Conservation (phyloP, 2,329 filamentous ascomycete genomes). For the Fusarium sororula region DNA sequence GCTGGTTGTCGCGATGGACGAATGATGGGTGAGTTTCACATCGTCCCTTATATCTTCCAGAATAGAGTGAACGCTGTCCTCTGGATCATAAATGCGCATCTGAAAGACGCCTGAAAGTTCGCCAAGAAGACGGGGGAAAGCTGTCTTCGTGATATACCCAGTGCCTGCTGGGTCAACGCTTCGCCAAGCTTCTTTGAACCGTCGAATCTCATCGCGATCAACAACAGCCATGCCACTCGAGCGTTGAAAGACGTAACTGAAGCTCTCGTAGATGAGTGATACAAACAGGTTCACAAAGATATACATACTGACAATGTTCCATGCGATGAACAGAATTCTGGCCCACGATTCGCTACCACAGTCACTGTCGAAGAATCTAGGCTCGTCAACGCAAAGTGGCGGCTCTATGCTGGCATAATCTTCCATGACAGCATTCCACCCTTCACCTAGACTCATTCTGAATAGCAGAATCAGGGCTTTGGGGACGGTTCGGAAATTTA, state of each 20-base stretch:
- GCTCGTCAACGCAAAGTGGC: constrained; percentile 79
- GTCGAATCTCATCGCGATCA: constrained; percentile 90
- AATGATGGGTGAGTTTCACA: constrained; percentile 61
- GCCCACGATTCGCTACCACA: constrained; percentile 94
- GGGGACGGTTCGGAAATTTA: constrained; percentile 93
- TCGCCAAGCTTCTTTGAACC: constrained; percentile 98
- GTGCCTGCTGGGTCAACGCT: constrained; percentile 92
- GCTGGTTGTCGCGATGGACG: constrained; percentile 62
- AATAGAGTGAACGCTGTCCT: constrained; percentile 86
- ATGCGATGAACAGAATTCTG: constrained; percentile 87
- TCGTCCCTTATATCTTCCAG: constrained; percentile 82
- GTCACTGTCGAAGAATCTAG: constrained; percentile 84
- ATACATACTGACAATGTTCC: constrained; percentile 99
- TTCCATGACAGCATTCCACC: constrained; percentile 97
- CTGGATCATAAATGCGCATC: constrained; percentile 94
- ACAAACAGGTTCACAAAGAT: constrained; percentile 99
- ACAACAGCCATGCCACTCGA: constrained; percentile 92
- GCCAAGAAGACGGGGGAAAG: constrained; percentile 86
- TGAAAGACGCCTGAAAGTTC: constrained; percentile 95
- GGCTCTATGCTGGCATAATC: constrained; percentile 85
- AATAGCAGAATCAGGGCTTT: constrained; percentile 95
- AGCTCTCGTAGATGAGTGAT: constrained; percentile 98
- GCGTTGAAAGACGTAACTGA: constrained; percentile 98
- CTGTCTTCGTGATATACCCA: constrained; percentile 89
- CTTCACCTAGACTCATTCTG: constrained; percentile 91